These are phyloP conservation scores for Bruguiera hainesii DNA, from an alignment of 441 rosid species.

Conservation along the genomic window DNA sequence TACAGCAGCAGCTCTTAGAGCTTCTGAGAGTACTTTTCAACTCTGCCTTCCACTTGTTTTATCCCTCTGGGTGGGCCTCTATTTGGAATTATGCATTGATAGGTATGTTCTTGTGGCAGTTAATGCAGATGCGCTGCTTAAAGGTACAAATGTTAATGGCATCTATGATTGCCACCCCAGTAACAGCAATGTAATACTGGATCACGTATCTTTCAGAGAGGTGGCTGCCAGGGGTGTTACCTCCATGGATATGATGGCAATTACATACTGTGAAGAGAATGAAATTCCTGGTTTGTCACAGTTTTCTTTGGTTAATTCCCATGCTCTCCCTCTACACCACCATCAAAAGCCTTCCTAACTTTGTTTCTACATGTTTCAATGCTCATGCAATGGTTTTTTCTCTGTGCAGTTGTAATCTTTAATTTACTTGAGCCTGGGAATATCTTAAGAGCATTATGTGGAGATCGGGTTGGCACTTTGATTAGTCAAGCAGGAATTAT, in stretches of 20 bases:
- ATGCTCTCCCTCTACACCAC: too few species aligned
- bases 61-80: too few species aligned
- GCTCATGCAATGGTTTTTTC: not conserved
- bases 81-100: not conserved
- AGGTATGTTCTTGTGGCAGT: conserved; percentile 30
- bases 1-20: conserved; percentile 82
- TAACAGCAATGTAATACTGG: conserved; percentile 35
- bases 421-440: conserved; percentile 58
- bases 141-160: conserved; percentile 55
- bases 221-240: conserved; percentile 41
- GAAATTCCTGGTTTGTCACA: conserved; percentile 56
- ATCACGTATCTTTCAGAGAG: conserved; percentile 54
- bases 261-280: conserved; percentile 61
- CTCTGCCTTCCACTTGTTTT: not conserved
- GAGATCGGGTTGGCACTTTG: conserved; percentile 59
- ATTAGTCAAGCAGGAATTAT: conserved; percentile 48
- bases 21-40: conserved; percentile 49
- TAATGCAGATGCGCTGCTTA: conserved; percentile 56
- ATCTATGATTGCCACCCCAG: conserved; percentile 47
- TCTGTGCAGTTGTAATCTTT: conserved; percentile 48
- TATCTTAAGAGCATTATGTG: conserved; percentile 60
- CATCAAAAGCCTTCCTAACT: too few species aligned
- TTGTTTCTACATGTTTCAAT: too few species aligned
- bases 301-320: not conserved
- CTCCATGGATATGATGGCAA: conserved; percentile 58